These are phyloP conservation scores for Metarhizium album DNA, from an alignment of 2,329 filamentous ascomycete species.

Conservation along the genomic window DNA sequence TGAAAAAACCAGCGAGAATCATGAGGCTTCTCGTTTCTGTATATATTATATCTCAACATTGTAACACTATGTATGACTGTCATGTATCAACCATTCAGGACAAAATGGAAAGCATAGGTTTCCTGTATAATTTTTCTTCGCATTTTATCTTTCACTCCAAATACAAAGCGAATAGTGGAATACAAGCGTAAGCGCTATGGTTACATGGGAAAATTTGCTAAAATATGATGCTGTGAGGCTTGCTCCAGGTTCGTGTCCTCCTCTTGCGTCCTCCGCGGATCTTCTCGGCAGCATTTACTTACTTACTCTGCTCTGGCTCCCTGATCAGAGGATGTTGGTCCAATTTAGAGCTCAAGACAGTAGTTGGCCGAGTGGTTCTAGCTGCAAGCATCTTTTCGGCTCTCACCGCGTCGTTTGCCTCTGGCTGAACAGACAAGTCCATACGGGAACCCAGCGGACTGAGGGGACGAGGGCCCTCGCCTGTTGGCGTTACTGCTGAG, in stretches of 20 bases:
- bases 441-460: constrained; percentile 14
- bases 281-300: not conserved
- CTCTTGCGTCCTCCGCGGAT: not conserved
- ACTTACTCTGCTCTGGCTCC: not conserved
- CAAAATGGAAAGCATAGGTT: constrained; percentile 9
- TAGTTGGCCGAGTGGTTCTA: constrained; percentile 21
- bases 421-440: constrained; percentile 3
- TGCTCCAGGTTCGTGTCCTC: not conserved
- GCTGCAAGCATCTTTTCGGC: constrained; percentile 7
- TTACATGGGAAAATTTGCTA: constrained; percentile 9
- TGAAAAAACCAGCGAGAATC: not conserved
- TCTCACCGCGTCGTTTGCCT: constrained; percentile 1
- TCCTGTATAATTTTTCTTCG: not conserved
- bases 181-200: constrained; percentile 3
- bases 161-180: not conserved
- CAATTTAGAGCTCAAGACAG: constrained; percentile 37
- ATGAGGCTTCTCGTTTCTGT: constrained; percentile 12
- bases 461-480: constrained; percentile 22
- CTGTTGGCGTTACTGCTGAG: constrained; percentile 24
- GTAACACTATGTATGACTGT: constrained; percentile 20
- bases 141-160: not conserved
- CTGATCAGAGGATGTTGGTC: constrained; percentile 28
- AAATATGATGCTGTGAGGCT: not conserved
- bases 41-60: constrained; percentile 23
- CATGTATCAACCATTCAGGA: not conserved